Percentiles rank a stretch among this genome's conserved stretches.
Conservation (phyloP, 1,284 basidiomycete species). For the Ceratorhiza oryzae-sativae region DNA sequence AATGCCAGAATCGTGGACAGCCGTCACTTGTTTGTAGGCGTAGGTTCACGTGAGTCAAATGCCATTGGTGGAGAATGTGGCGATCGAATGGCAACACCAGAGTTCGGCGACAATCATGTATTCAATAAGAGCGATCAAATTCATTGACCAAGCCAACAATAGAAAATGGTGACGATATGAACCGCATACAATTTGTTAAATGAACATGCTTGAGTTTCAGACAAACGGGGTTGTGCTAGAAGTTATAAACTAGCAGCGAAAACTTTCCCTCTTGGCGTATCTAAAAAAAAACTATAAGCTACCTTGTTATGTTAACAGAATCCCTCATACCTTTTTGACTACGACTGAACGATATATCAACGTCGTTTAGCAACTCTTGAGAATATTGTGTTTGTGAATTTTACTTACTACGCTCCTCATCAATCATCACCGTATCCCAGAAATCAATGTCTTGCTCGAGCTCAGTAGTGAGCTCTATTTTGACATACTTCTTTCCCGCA, state of each 20-base stretch:
- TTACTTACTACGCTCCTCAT: conserved; percentile 29
- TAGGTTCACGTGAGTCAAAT: too few species aligned
- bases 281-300: neutral
- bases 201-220: neutral
- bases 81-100: too few species aligned
- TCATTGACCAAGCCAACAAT: too few species aligned
- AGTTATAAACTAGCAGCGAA: conserved; percentile 1
- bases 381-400: neutral
- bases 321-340: conserved; percentile 2
- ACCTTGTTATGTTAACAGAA: neutral
- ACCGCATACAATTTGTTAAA: too few species aligned
- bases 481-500: neutral
- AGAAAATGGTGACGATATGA: too few species aligned
- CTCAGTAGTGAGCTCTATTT: neutral
- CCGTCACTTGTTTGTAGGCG: too few species aligned
- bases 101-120: too few species aligned
- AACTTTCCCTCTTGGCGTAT: conserved; percentile 5
- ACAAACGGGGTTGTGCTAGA: neutral
- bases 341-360: neutral
- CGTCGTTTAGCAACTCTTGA: neutral
- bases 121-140: too few species aligned
- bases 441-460: neutral
- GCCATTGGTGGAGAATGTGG: too few species aligned
- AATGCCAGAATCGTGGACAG: too few species aligned
- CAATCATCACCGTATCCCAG: conserved; percentile 13